Base-by-base conservation (phyloP, 73 alveolate genomes). In the Tetrahymena borealis region DNA sequence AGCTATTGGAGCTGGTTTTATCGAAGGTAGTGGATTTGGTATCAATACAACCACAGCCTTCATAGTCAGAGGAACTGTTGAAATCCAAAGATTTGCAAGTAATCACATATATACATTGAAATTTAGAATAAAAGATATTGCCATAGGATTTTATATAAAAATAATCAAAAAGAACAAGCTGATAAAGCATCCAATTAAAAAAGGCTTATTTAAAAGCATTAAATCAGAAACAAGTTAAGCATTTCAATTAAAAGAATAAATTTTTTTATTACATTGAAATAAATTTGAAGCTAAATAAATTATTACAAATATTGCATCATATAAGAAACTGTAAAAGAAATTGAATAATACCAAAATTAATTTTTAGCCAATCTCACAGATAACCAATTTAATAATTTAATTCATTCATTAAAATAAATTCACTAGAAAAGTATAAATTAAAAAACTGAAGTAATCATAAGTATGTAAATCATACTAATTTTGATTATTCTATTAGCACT, bases 21-120 rank as follows among this genome's bases (percentile, higher is more conserved):
- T 94, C 24, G 97, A 95, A 77, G 97, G 97, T 78, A 94, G 94
- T 37, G 97, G 96, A 32, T 95, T 78, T 90, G 97, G 97, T 11
- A 90, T 94, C 79, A 95, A 95, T 39, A 91, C 97, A 15, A 40
- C 94, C 39, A 95, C 97, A 37, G 97, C 97, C 35, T 79, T 92
- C 78, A 94, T 95, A 7, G 94, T 96, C 11, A 94, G 97, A 85
- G 94, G 97, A 40, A 91, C 94, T 38, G 95, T 94, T 11, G 97
- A 95, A 91, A 93, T 95, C 93, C 79, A 93, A 90, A 79, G 92
- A 90, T 93, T 39, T 85, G 93, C 95, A 24, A 79, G 95, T 79
- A 38, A 39, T 37, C n/a, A 79, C 15, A 2, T 24, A 9, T 35
- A 1, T 60, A 15, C 3, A 60, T 60, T 60, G 1, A 0, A 18